Conservation (phyloP, 768 basidiomycete genomes). For the Fibroporia radiculosa region DNA sequence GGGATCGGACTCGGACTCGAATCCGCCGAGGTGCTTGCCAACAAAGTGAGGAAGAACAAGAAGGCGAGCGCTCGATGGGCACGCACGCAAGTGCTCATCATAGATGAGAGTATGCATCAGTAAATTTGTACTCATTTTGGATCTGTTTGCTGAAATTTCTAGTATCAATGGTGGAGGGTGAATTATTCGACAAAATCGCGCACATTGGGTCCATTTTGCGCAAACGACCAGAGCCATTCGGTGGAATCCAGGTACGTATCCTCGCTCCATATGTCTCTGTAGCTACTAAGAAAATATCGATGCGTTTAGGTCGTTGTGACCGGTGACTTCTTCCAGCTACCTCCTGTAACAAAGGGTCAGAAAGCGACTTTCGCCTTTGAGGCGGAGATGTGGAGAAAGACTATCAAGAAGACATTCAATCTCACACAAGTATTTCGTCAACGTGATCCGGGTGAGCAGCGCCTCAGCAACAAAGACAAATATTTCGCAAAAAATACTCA, state of each 20-base stretch:
- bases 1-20: slow-evolving; percentile 85
- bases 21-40: slow-evolving; percentile 47
- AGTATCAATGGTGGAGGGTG: slow-evolving; percentile 98
- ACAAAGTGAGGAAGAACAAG: slow-evolving; percentile 72
- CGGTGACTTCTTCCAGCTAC: slow-evolving; percentile 97
- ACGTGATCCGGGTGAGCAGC: slow-evolving; percentile 68
- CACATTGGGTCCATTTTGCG: slow-evolving; percentile 59
- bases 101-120: slow-evolving; percentile 59
- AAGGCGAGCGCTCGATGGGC: slow-evolving; percentile 78
- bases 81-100: slow-evolving; percentile 76
- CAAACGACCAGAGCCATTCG: slow-evolving; percentile 67
- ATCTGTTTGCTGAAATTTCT: neutral
- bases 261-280: too few relatives aligned
- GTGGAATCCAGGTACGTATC: slow-evolving; percentile 76
- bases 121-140: neutral
- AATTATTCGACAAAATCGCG: slow-evolving; percentile 86
- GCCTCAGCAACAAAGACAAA: neutral
- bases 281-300: too few relatives aligned
- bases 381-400: slow-evolving; percentile 47
- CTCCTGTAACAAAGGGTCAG: slow-evolving; percentile 66
- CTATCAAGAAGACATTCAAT: slow-evolving; percentile 76
- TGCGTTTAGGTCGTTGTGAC: slow-evolving; percentile 70
- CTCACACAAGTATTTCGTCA: slow-evolving; percentile 95
- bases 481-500: neutral
- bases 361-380: slow-evolving; percentile 86